A percentile compares a stretch with the other conserved stretches of the same genome.
These are phyloP conservation scores for Microbotryum intermedium DNA, from an alignment of 1,284 basidiomycete genomes.

Conservation along the genomic window DNA sequence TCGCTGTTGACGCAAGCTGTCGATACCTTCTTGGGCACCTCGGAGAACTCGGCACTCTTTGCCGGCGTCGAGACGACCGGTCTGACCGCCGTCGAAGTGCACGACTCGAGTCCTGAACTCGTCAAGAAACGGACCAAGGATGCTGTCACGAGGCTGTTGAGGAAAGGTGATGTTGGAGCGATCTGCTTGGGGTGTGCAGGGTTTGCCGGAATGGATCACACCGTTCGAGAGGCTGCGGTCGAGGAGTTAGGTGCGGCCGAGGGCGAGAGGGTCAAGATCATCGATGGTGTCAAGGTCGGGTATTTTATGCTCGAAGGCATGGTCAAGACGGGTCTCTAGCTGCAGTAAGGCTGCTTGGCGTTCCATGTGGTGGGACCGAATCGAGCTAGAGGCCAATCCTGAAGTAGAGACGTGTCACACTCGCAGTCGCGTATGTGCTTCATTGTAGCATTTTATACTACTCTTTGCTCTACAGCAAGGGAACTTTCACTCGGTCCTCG, in stretches of 20 bases:
- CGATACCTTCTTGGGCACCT: constrained; percentile 31
- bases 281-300: constrained; percentile 45
- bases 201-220: constrained; percentile 46
- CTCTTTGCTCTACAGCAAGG: too few species aligned
- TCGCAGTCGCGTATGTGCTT: too few species aligned
- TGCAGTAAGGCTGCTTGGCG: too few species aligned
- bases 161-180: constrained; percentile 39
- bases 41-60: constrained; percentile 32
- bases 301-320: constrained; percentile 9
- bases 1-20: constrained; percentile 41
- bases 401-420: too few species aligned
- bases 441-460: too few species aligned
- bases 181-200: constrained; percentile 49
- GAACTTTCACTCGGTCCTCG: too few species aligned
- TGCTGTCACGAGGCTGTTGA: constrained; percentile 34
- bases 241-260: constrained; percentile 33
- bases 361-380: too few species aligned
- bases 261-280: constrained; percentile 38
- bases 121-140: constrained; percentile 40
- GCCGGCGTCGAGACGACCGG: constrained; percentile 47
- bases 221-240: constrained; percentile 33
- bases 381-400: too few species aligned
- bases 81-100: constrained; percentile 44
- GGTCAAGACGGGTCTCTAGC: neutral
- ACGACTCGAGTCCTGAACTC: constrained; percentile 39